Conservation (phyloP, 805 yeast species). For the Pichia heedii region DNA sequence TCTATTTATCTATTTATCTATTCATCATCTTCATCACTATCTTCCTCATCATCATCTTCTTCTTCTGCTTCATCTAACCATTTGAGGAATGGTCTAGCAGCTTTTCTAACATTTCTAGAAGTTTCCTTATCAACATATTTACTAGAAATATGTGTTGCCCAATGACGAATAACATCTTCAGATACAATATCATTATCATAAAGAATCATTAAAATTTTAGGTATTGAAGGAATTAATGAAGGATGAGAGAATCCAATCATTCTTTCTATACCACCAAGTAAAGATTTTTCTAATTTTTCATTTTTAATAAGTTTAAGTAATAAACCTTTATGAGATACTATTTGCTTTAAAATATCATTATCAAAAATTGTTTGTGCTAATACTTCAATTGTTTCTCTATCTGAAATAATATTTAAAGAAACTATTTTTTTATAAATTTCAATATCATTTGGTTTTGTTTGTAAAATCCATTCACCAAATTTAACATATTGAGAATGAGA, state of each 20-base stretch:
- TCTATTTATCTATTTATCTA: too few relatives aligned
- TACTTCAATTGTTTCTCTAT: slow-evolving; percentile 77
- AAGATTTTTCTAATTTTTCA: slow-evolving; percentile 70
- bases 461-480: slow-evolving; percentile 84
- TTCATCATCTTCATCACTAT: slow-evolving; percentile 24
- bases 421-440: slow-evolving; percentile 87
- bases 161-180: slow-evolving; percentile 70
- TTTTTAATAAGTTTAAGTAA: slow-evolving; percentile 65
- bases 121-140: slow-evolving; percentile 88
- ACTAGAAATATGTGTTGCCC: slow-evolving; percentile 90
- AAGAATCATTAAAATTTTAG: slow-evolving; percentile 71
- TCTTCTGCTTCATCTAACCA: slow-evolving; percentile 95
- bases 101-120: slow-evolving; percentile 88
- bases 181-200: slow-evolving; percentile 79
- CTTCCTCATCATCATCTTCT: slow-evolving; percentile 64
- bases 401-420: slow-evolving; percentile 63
- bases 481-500: slow-evolving; percentile 51
- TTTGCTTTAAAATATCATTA: slow-evolving; percentile 63
- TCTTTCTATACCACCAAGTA: slow-evolving; percentile 94
- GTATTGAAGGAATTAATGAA: slow-evolving; percentile 55
- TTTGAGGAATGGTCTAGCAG: slow-evolving; percentile 89
- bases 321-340: slow-evolving; percentile 73
- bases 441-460: slow-evolving; percentile 64
- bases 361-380: slow-evolving; percentile 85
- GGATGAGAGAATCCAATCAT: slow-evolving; percentile 77